Conservation (phyloP, 208 protist genomes). For the Willaertia magna region DNA sequence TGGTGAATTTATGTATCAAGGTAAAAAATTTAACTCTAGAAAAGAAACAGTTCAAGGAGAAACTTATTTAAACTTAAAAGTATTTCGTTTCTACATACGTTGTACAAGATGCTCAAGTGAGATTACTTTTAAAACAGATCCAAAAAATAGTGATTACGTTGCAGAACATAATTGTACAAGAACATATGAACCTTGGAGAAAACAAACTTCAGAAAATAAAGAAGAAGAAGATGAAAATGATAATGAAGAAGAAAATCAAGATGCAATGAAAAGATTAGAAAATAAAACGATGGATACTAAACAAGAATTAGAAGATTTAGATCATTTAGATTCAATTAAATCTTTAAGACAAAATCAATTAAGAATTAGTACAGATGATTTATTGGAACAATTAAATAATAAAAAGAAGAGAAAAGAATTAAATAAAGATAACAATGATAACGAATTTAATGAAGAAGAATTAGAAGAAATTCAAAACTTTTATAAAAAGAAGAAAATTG, state of each 20-base stretch:
- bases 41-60: conserved; percentile 21
- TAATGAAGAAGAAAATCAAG: background rate
- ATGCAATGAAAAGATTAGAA: conserved; percentile 8
- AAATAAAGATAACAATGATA: too few species aligned
- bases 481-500: background rate
- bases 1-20: conserved; percentile 19
- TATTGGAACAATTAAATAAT: background rate
- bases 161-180: conserved; percentile 15
- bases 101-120: conserved; percentile 19
- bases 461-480: background rate
- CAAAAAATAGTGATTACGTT: conserved; percentile 16
- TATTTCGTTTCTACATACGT: conserved; percentile 24
- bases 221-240: background rate
- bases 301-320: background rate
- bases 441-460: background rate
- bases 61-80: conserved; percentile 13
- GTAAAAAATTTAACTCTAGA: conserved; percentile 22
- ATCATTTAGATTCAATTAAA: background rate
- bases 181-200: conserved; percentile 2
- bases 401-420: background rate
- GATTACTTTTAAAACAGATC: conserved; percentile 27
- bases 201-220: background rate
- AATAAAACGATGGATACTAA: background rate
- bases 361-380: background rate
- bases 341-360: background rate